A percentile compares a stretch with the other conserved stretches of the same genome.
Evolutionary conservation across 148 eudicot genomes (phyloP).

Genomic region (Mesembryanthemum crystallinum): DNA sequence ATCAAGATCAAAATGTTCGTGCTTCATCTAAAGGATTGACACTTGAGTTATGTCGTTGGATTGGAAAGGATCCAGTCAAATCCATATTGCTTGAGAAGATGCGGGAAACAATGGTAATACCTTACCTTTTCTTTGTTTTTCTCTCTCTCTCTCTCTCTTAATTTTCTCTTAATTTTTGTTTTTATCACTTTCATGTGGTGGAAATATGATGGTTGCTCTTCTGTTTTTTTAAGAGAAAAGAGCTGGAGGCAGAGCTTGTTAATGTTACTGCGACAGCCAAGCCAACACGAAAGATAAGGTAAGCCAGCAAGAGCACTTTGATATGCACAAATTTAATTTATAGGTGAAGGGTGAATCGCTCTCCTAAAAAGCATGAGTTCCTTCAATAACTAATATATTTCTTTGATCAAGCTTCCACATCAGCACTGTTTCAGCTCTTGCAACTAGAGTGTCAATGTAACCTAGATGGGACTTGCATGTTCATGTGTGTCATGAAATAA

Average conservation of each 20-base stretch:
- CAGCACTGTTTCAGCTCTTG: neutral
- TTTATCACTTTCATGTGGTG: slow-evolving; percentile 2
- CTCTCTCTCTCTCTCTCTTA: too few species aligned
- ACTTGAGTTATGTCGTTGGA: slow-evolving; percentile 98
- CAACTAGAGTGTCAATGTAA: neutral
- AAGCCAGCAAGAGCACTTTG: neutral
- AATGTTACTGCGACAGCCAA: slow-evolving; percentile 79
- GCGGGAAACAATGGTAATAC: slow-evolving; percentile 96
- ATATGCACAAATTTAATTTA: neutral
- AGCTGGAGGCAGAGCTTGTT: slow-evolving; percentile 92
- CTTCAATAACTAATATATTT: neutral
- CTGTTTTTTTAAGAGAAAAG: slow-evolving; percentile 73
- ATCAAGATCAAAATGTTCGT: slow-evolving; percentile 99
- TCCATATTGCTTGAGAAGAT: slow-evolving; percentile 94
- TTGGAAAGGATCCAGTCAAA: slow-evolving; percentile 95
- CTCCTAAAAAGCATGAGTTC: neutral
- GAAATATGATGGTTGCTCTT: slow-evolving; percentile 2
- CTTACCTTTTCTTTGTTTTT: neutral
- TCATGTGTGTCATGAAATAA: neutral
- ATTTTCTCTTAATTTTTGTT: neutral
- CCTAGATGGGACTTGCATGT: neutral
- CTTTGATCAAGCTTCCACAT: neutral
- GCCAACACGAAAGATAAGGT: slow-evolving; percentile 97
- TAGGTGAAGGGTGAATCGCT: neutral
- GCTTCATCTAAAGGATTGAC: slow-evolving; percentile 98